Evolutionary conservation across 805 yeast genomes (phyloP), one percentile per base, ranked within the genome.

Genomic region (Ogataea sp.): DNA sequence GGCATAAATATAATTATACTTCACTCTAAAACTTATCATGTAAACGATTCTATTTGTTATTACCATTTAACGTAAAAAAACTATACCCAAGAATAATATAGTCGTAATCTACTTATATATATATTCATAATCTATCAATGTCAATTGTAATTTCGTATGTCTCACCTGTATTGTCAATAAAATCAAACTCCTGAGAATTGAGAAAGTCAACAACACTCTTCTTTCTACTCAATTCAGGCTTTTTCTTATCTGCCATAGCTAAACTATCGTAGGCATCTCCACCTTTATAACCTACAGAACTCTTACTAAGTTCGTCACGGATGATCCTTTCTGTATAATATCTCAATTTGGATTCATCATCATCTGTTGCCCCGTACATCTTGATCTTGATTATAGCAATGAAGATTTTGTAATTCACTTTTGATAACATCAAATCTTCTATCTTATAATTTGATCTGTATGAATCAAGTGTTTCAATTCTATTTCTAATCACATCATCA

Each of bases 331-430:
- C 56, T 2, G 72, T 59, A 42, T 78, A 78, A 43, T 67, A 69
- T 32, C 83, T 55, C 26, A 83, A 51, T 25, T 66, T 59, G 1
- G 75, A 57, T 53, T 83, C 90, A 34, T 82, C 88, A 40, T 81
- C 85, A 44, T 75, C 75, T 4, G 83, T 73, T 1, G 80, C 83
- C n/a, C 89, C 89, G 35, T 62, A 58, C 82, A 83, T 77, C 17
- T 56, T 58, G 3, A 83, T 47, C 40, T 64, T 69, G 15, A 80
- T 44, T 3, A 85, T 70, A 2, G 80, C 73, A 20, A 83, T 67
- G 47, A 69, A 76, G 4, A 80, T 59, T 42, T 70, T 71, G 52
- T 77, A 75, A 52, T 79, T 83, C 29, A 81, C 79, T 47, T 80
- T 77, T 3, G 83, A 69, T 6, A 83, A 61, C 37, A 73, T 62